Conservation (phyloP, 164 flowering plant genomes). For the Platanus orientalis region DNA sequence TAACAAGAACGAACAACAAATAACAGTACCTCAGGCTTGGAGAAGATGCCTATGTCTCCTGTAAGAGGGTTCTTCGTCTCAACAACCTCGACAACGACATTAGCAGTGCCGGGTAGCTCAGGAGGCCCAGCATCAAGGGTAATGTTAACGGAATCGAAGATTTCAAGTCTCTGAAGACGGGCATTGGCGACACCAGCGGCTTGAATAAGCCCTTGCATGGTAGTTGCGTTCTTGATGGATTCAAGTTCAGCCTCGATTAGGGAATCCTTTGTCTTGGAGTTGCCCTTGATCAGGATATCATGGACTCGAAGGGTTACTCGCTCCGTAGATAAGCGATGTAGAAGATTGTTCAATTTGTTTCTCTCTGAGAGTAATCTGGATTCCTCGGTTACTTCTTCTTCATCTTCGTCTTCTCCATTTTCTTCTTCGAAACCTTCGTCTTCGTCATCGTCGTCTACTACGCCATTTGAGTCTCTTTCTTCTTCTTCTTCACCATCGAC, state of each 20-base stretch:
- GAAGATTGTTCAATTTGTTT: conserved; percentile 33
- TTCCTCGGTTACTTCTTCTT: conserved; percentile 13
- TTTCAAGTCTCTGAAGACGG: conserved; percentile 47
- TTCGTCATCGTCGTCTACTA: conserved; percentile 25
- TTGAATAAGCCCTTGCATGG: conserved; percentile 68
- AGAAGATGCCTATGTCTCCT: conserved; percentile 66
- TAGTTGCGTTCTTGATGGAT: conserved; percentile 36
- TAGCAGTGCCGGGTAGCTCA: conserved; percentile 80
- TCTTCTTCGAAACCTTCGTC: conserved; percentile 34
- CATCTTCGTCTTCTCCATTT: conserved; percentile 30
- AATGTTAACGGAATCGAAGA: conserved; percentile 70
- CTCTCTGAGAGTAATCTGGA: conserved; percentile 22
- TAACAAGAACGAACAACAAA: not conserved
- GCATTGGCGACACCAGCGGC: conserved; percentile 49
- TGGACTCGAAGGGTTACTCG: conserved; percentile 64
- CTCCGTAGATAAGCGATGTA: conserved; percentile 44
- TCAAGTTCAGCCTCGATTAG: conserved; percentile 67
- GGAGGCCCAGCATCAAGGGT: conserved; percentile 87
- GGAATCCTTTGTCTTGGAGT: conserved; percentile 68
- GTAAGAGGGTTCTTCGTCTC: conserved; percentile 55
- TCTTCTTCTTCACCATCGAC: conserved; percentile 24
- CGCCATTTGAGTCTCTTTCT: conserved; percentile 13
- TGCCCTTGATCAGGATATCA: conserved; percentile 77
- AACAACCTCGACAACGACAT: conserved; percentile 67
- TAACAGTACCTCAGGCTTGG: conserved; percentile 69